phyloP scores from a whole-genome alignment of 2,329 filamentous ascomycete species.

The Cordyceps fumosorosea region DNA sequence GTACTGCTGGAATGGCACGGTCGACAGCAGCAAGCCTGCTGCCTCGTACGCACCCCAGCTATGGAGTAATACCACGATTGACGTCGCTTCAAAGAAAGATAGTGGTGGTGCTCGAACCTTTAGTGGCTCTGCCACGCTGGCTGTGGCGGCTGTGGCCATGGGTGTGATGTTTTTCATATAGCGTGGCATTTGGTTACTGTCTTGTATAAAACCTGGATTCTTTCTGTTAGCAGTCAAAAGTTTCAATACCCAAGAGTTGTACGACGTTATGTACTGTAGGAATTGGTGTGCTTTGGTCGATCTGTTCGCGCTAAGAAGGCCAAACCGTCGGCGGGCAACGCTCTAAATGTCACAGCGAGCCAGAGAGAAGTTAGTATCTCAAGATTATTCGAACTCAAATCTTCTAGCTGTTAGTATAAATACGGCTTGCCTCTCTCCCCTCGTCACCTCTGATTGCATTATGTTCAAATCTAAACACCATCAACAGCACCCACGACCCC shows the following conservation, averaged over 20 bases:
- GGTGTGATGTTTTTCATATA: not conserved
- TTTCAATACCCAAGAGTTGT: not conserved
- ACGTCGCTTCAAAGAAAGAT: not conserved
- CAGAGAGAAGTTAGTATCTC: no score
- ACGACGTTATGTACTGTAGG: not conserved
- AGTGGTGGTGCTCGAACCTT: not conserved
- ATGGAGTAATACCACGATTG: constrained; percentile 5
- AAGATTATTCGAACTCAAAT: no score
- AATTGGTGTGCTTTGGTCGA: no score
- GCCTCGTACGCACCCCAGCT: not conserved
- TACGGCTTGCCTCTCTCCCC: no score
- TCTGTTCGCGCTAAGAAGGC: no score
- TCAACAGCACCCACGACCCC: not conserved
- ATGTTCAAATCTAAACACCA: no score
- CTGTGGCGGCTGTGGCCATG: not conserved
- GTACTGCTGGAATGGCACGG: constrained; percentile 93
- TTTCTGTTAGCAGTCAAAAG: not conserved
- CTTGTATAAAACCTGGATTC: not conserved
- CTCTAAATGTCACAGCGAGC: no score
- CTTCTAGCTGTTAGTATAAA: no score
- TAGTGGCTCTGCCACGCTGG: not conserved
- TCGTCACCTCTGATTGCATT: no score
- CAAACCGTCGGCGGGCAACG: no score
- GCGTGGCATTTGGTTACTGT: not conserved
- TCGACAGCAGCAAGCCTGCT: constrained; percentile 24